These are phyloP conservation scores for Agarophyton chilense DNA, from an alignment of 23 red algal species.

Conservation along the genomic window DNA sequence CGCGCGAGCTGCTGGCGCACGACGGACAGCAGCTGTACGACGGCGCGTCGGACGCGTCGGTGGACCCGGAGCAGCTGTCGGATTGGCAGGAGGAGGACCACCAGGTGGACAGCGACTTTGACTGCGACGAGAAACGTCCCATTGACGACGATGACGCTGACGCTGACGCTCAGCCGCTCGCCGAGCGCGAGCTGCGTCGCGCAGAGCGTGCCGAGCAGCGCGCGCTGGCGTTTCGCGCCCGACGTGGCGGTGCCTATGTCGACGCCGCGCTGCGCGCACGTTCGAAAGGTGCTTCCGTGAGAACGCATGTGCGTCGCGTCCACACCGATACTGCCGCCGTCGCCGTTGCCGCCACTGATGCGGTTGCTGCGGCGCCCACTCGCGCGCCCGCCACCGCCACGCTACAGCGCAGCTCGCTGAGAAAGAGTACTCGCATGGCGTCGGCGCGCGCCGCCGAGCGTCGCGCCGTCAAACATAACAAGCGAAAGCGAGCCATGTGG, in stretches of 20 bases:
- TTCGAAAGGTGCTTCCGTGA: no score
- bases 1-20: not conserved
- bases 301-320: no score
- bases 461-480: not conserved
- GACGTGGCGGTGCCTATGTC: not conserved
- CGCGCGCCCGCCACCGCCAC: not conserved
- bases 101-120: slow-evolving; percentile 61
- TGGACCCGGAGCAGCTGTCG: slow-evolving; percentile 13
- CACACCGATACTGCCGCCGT: no score
- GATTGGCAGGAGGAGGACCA: slow-evolving; percentile 41
- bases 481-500: not conserved
- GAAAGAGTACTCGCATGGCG: slow-evolving; percentile 47
- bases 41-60: slow-evolving; percentile 11
- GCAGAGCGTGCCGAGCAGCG: not conserved
- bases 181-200: slow-evolving; percentile 12
- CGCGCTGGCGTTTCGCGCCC: not conserved
- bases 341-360: no score
- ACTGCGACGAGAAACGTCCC: not conserved
- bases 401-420: slow-evolving; percentile 8
- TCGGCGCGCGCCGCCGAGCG: slow-evolving; percentile 54
- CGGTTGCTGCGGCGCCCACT: no score
- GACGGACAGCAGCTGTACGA: slow-evolving; percentile 21
- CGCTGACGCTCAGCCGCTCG: slow-evolving; percentile 4
- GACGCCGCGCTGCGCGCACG: not conserved
- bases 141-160: no score